A percentile compares a stretch with the other conserved stretches of the same genome.
Evolutionary conservation across 2,329 filamentous ascomycete genomes (phyloP).

Genomic region (Aspergillus luchuensis): DNA sequence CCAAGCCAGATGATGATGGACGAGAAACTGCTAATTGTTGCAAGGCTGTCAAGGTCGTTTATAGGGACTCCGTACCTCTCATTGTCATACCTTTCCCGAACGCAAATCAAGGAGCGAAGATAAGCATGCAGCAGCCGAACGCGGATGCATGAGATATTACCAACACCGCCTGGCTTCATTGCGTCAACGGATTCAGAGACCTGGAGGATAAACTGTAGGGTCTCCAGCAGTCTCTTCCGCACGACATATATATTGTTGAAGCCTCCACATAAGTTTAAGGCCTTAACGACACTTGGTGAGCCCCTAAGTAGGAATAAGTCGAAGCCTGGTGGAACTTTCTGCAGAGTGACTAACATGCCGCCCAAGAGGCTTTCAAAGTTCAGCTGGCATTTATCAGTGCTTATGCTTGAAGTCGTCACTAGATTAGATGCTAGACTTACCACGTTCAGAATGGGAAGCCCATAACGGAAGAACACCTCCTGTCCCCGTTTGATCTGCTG

Average conservation of each 20-base stretch:
- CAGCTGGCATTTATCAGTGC: constrained; percentile 21
- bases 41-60: constrained; percentile 74
- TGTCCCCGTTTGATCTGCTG: constrained; percentile 72
- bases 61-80: constrained; percentile 65
- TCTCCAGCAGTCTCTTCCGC: constrained; percentile 68
- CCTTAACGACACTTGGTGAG: constrained; percentile 72
- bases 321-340: not conserved
- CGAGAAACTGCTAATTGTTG: constrained; percentile 71
- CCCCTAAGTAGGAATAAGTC: constrained; percentile 49
- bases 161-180: constrained; percentile 68
- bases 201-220: constrained; percentile 73
- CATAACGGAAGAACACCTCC: constrained; percentile 76
- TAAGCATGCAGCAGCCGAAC: constrained; percentile 70
- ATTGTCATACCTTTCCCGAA: constrained; percentile 58
- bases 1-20: constrained; percentile 67
- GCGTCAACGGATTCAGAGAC: constrained; percentile 66
- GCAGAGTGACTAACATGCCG: constrained; percentile 27
- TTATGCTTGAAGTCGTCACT: not conserved
- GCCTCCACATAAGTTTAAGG: constrained; percentile 71
- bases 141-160: constrained; percentile 65
- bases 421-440: constrained; percentile 23
- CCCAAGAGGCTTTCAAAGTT: constrained; percentile 35
- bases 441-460: constrained; percentile 64
- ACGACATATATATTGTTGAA: constrained; percentile 64
- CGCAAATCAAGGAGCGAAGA: constrained; percentile 63